These are phyloP conservation scores for Dacryopinax spathularia DNA, from an alignment of 768 basidiomycete genomes.

Conservation along the genomic window DNA sequence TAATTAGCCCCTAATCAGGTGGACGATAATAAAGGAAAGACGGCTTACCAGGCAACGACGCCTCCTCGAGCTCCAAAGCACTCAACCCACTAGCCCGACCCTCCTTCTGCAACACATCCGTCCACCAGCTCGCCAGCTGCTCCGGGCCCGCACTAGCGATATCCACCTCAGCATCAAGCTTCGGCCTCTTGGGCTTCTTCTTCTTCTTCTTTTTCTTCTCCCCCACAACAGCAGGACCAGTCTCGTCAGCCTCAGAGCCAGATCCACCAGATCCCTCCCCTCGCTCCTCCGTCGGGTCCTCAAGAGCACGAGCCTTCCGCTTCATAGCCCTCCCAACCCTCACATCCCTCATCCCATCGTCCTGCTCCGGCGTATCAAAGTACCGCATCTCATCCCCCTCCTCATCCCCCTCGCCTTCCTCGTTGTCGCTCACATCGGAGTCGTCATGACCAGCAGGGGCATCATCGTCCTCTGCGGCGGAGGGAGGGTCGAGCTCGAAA, in stretches of 20 bases:
- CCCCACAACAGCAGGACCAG: conserved; percentile 23
- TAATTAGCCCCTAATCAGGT: not conserved
- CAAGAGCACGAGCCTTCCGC: not conserved
- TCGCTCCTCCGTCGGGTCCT: not conserved
- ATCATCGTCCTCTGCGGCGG: conserved; percentile 42
- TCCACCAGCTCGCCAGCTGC: conserved; percentile 52
- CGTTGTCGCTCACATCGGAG: conserved; percentile 18
- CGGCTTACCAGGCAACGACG: conserved; percentile 65
- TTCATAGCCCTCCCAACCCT: not conserved
- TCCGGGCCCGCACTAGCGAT: conserved; percentile 16
- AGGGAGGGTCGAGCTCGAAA: conserved; percentile 48
- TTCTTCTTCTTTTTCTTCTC: conserved; percentile 61
- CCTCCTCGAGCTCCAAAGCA: conserved; percentile 64
- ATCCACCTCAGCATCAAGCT: conserved; percentile 29
- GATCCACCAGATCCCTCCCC: not conserved
- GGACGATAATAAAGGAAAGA: not conserved
- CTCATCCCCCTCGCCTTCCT: conserved; percentile 30
- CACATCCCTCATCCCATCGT: not conserved
- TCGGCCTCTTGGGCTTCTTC: conserved; percentile 57
- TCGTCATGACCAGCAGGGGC: conserved; percentile 24
- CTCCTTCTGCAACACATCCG: conserved; percentile 36
- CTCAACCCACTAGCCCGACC: conserved; percentile 15
- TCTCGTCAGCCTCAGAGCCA: conserved; percentile 13
- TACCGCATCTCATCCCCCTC: conserved; percentile 13
- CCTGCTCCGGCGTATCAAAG: not conserved